Conservation (phyloP, 2,329 filamentous ascomycete genomes). For the Sphaerostilbella broomeana region DNA sequence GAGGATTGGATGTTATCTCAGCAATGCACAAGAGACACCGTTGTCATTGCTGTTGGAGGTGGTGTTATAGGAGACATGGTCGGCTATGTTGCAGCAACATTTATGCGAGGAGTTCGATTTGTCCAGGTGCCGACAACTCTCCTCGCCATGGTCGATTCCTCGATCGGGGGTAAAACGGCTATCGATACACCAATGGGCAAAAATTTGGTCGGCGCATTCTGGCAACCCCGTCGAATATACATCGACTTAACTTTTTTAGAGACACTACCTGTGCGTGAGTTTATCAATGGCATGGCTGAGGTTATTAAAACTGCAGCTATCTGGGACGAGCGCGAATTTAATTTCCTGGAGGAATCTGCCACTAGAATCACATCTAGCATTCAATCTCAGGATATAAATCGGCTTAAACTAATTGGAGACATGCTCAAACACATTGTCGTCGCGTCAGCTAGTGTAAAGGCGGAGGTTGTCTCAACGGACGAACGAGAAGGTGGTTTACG, state of each 20-base stretch:
- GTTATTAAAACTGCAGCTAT: constrained; percentile 97
- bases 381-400: constrained; percentile 35
- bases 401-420: constrained; percentile 64
- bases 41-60: constrained; percentile 89
- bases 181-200: constrained; percentile 96
- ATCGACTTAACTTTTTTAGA: constrained; percentile 90
- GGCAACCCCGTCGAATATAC: constrained; percentile 91
- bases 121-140: constrained; percentile 95
- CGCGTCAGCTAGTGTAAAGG: constrained; percentile 88
- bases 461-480: constrained; percentile 86
- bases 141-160: constrained; percentile 96
- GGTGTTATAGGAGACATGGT: constrained; percentile 98
- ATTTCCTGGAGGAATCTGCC: constrained; percentile 75
- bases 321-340: constrained; percentile 84
- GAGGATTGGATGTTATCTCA: constrained; percentile 95
- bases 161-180: constrained; percentile 95
- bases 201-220: constrained; percentile 92
- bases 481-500: constrained; percentile 90
- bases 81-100: constrained; percentile 93
- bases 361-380: constrained; percentile 56
- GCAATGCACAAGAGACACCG: constrained; percentile 88
- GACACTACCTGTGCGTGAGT: constrained; percentile 81
- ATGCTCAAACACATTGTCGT: constrained; percentile 75
- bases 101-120: constrained; percentile 95
- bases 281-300: constrained; percentile 98